Evolutionary conservation across 2,329 filamentous ascomycete species (phyloP).

Genomic region (Stachybotrys chlorohalonatus): DNA sequence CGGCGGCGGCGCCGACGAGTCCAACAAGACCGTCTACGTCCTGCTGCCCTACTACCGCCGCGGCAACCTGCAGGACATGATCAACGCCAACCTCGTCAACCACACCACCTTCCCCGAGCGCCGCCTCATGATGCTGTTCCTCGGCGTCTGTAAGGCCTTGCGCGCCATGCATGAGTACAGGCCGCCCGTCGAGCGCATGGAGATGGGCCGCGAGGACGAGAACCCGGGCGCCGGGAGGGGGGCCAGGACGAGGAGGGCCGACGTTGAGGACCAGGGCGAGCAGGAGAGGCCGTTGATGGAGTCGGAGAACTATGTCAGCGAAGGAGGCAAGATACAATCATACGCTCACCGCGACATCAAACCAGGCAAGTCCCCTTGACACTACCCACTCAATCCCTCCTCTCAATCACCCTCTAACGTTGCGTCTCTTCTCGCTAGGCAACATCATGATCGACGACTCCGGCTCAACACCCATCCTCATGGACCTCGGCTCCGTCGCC

Average conservation of each 20-base stretch:
- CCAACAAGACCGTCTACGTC: slow-evolving; percentile 90
- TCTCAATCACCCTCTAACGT: background rate
- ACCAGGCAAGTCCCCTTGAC: slow-evolving; percentile 53
- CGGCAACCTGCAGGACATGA: slow-evolving; percentile 94
- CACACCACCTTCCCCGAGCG: slow-evolving; percentile 84
- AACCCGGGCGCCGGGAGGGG: slow-evolving; percentile 9
- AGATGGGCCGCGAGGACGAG: slow-evolving; percentile 35
- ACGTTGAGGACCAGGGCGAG: slow-evolving; percentile 61
- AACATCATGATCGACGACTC: slow-evolving; percentile 99
- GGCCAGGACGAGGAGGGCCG: slow-evolving; percentile 30
- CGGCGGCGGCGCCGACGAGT: slow-evolving; percentile 39
- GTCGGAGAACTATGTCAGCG: slow-evolving; percentile 57
- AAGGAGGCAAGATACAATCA: slow-evolving; percentile 55
- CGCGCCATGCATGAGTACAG: slow-evolving; percentile 87
- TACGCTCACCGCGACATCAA: slow-evolving; percentile 98
- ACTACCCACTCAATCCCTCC: background rate
- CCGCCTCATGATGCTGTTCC: slow-evolving; percentile 78
- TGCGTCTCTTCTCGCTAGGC: slow-evolving; percentile 30
- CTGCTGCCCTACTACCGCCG: slow-evolving; percentile 90
- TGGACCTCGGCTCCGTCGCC: slow-evolving; percentile 91
- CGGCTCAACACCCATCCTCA: slow-evolving; percentile 80
- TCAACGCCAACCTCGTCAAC: slow-evolving; percentile 97
- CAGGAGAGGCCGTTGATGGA: slow-evolving; percentile 81
- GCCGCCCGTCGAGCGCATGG: slow-evolving; percentile 39
- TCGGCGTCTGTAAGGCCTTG: slow-evolving; percentile 83